Conservation (phyloP, 805 yeast genomes). For the Metschnikowia lachancei region DNA sequence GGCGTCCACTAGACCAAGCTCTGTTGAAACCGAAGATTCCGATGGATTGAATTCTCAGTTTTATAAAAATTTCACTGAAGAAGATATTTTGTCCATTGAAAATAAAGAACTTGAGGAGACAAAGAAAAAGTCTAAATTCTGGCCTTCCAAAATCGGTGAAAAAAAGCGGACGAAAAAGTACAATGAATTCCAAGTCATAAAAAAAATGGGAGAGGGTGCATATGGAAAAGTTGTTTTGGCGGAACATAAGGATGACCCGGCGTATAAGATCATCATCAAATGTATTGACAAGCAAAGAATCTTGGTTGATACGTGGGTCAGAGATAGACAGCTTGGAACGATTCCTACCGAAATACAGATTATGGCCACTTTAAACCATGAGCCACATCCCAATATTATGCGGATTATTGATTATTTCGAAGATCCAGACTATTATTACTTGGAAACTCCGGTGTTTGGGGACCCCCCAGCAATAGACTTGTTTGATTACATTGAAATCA, state of each 20-base stretch:
- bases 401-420: conserved; percentile 88
- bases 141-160: conserved; percentile 58
- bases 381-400: conserved; percentile 86
- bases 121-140: conserved; percentile 36
- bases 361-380: conserved; percentile 72
- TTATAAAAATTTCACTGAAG: conserved; percentile 35
- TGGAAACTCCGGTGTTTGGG: conserved; percentile 91
- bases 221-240: conserved; percentile 91
- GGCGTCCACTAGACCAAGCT: conserved; percentile 7
- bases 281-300: conserved; percentile 90
- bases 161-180: conserved; percentile 69
- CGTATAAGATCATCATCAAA: conserved; percentile 73
- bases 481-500: conserved; percentile 87
- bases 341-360: conserved; percentile 96
- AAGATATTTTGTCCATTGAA: conserved; percentile 45
- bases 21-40: conserved; percentile 12
- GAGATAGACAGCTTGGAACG: conserved; percentile 87
- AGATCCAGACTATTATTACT: conserved; percentile 82
- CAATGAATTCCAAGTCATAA: conserved; percentile 64
- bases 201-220: conserved; percentile 93
- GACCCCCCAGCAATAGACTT: conserved; percentile 86
- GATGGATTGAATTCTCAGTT: conserved; percentile 12
- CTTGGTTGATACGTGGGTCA: conserved; percentile 94
- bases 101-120: conserved; percentile 41
- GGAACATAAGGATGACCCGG: conserved; percentile 58